Conservation (phyloP, 306 rosid species). For the Pyrus pyrifolia region DNA sequence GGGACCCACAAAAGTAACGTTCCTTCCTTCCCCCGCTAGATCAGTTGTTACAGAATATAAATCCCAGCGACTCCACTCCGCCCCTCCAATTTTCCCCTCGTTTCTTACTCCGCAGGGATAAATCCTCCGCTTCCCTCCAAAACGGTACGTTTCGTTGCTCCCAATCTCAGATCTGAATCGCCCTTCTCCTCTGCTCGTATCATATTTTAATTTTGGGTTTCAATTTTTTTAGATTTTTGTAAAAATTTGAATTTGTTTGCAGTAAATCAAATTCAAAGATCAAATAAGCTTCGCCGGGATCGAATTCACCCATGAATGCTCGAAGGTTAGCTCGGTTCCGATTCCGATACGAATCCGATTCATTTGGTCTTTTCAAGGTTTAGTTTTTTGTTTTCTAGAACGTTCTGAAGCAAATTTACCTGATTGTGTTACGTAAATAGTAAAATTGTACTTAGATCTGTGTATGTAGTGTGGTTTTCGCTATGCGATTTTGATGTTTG, state of each 20-base stretch:
- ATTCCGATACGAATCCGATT: neutral
- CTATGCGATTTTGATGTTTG: neutral
- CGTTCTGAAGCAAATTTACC: neutral
- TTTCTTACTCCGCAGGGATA: neutral
- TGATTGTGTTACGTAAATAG: neutral
- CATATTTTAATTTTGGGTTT: neutral
- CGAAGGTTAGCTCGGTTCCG: slow-evolving; percentile 35
- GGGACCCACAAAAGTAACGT: slow-evolving; percentile 3
- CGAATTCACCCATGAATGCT: slow-evolving; percentile 33
- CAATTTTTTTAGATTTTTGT: neutral
- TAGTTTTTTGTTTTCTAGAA: neutral
- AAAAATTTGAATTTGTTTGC: neutral
- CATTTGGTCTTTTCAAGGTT: neutral
- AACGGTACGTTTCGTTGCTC: slow-evolving; percentile 11
- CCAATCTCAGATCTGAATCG: slow-evolving; percentile 11
- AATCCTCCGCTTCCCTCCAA: slow-evolving; percentile 9
- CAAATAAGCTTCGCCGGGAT: neutral
- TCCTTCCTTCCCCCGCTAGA: slow-evolving; percentile 5
- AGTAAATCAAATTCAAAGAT: neutral
- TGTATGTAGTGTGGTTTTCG: neutral
- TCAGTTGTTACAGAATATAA: neutral
- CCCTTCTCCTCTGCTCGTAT: neutral
- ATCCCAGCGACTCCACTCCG: neutral
- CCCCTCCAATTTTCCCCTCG: neutral
- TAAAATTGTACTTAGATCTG: slow-evolving; percentile 8